Conservation (phyloP, 345 rosid species). For the Dipteronia sinensis region DNA sequence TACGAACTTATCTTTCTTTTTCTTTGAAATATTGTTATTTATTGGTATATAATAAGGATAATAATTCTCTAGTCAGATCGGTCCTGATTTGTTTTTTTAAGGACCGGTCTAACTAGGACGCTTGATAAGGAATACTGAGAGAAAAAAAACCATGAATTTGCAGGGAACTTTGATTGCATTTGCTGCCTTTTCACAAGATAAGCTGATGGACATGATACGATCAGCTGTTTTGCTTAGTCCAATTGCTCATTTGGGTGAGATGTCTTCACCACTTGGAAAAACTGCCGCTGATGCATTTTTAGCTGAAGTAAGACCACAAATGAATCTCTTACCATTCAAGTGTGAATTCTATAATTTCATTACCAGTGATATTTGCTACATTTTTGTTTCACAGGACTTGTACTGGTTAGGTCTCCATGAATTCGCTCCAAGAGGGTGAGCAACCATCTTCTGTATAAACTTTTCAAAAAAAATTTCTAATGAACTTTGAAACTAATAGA, state of each 20-base stretch:
- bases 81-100: too few species aligned
- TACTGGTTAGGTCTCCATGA: conserved; percentile 43
- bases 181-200: conserved; percentile 49
- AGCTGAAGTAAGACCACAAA: conserved; percentile 37
- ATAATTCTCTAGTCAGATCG: too few species aligned
- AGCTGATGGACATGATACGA: conserved; percentile 43
- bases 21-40: too few species aligned
- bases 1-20: too few species aligned
- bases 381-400: conserved; percentile 18
- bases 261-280: conserved; percentile 41
- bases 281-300: conserved; percentile 34
- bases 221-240: conserved; percentile 62
- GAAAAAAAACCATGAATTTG: background rate
- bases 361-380: conserved; percentile 15
- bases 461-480: too few species aligned
- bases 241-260: conserved; percentile 45
- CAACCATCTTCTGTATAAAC: background rate
- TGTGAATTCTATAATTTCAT: conserved; percentile 1
- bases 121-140: background rate
- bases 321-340: background rate
- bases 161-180: conserved; percentile 61
- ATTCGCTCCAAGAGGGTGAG: conserved; percentile 48
- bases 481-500: too few species aligned
- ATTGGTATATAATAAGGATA: too few species aligned
- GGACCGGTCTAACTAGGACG: too few species aligned